A percentile compares a stretch with the other conserved stretches of the same genome.
These are phyloP conservation scores for Fusarium sulawesiense DNA, from an alignment of 2,329 filamentous ascomycete species.

Conservation along the genomic window DNA sequence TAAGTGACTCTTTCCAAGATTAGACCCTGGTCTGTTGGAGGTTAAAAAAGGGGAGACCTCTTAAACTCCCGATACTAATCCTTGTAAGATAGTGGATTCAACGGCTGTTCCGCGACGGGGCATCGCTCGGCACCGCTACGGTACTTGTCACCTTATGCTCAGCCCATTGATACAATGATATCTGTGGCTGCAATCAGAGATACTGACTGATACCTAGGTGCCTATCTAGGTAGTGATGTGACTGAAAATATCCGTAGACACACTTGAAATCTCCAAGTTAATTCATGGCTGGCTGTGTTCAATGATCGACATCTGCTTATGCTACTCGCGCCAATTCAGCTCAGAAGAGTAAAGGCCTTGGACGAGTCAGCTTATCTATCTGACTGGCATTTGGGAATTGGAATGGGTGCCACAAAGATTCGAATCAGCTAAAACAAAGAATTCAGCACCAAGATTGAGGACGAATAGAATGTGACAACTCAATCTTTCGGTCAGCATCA, in stretches of 20 bases:
- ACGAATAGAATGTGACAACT: not conserved
- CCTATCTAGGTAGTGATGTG: not conserved
- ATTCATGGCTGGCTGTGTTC: conserved; percentile 4
- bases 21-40: not conserved
- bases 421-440: not conserved
- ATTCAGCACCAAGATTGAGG: not conserved
- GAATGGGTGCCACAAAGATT: conserved; percentile 4
- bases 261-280: no score
- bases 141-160: conserved; percentile 45
- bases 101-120: conserved; percentile 41
- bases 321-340: conserved; percentile 16
- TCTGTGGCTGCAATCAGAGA: conserved; percentile 10
- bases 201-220: not conserved
- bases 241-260: not conserved
- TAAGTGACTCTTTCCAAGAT: not conserved
- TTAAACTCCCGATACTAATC: conserved; percentile 19
- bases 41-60: conserved; percentile 17
- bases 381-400: conserved; percentile 14
- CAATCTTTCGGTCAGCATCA: conserved; percentile 33
- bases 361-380: conserved; percentile 47
- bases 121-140: conserved; percentile 42
- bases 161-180: conserved; percentile 27
- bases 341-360: conserved; percentile 28
- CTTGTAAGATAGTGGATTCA: conserved; percentile 16
- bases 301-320: conserved; percentile 7